Evolutionary conservation across 2,329 filamentous ascomycete genomes (phyloP).

Genomic region (Tympanopsis confertula): DNA sequence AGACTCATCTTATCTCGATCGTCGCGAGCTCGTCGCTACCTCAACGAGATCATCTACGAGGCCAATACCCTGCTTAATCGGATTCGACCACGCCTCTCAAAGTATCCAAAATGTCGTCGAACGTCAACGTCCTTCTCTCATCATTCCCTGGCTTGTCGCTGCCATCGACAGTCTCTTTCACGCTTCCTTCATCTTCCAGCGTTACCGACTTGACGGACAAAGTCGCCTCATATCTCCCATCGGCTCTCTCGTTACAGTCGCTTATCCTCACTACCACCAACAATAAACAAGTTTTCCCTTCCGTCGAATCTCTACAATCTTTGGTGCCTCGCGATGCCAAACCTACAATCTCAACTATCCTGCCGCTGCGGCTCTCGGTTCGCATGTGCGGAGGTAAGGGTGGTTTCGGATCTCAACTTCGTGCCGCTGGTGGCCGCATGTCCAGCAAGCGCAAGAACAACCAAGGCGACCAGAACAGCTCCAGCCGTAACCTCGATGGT

Average conservation of each 20-base stretch:
- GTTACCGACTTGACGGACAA: conserved; percentile 54
- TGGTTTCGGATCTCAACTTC: conserved; percentile 92
- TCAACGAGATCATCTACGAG: too few species aligned
- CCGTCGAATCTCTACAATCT: conserved; percentile 42
- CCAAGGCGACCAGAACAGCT: conserved; percentile 73
- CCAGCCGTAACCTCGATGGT: conserved; percentile 86
- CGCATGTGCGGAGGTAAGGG: conserved; percentile 88
- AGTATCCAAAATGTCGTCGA: neutral
- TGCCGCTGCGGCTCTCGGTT: conserved; percentile 70
- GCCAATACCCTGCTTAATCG: too few species aligned
- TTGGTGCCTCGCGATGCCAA: conserved; percentile 34
- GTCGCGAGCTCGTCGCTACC: too few species aligned
- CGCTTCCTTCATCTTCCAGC: conserved; percentile 52
- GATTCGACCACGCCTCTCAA: too few species aligned
- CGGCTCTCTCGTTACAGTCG: conserved; percentile 32
- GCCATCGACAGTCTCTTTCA: conserved; percentile 12
- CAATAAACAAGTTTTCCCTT: conserved; percentile 55
- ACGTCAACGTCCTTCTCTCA: neutral
- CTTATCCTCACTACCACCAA: conserved; percentile 74
- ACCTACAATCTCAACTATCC: conserved; percentile 43
- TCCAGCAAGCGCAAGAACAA: conserved; percentile 74
- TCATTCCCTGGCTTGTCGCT: neutral
- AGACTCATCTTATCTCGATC: too few species aligned
- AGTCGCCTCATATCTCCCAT: conserved; percentile 49
- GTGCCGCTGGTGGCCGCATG: conserved; percentile 95